Evolutionary conservation across 2,329 filamentous ascomycete species (phyloP).

Genomic region (Lachnellula arida): DNA sequence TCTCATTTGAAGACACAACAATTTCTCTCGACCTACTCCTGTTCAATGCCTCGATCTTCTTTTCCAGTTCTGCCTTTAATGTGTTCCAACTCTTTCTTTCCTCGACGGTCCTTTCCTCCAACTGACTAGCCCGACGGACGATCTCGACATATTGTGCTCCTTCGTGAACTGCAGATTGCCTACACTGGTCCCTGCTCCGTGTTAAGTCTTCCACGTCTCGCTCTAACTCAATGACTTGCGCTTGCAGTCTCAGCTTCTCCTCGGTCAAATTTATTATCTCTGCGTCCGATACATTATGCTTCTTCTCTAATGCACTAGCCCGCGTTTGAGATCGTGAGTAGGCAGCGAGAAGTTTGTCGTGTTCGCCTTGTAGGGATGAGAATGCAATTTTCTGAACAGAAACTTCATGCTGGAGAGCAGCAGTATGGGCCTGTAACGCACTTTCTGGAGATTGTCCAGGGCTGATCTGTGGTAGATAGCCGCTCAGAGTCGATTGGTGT

Average conservation of each 20-base stretch:
- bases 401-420: constrained; percentile 47
- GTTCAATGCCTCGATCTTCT: constrained; percentile 23
- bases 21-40: constrained; percentile 1
- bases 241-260: constrained; percentile 44
- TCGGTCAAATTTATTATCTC: constrained; percentile 48
- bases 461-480: constrained; percentile 24
- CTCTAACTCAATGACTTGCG: constrained; percentile 44
- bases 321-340: constrained; percentile 46
- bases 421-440: constrained; percentile 28
- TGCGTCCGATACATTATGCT: constrained; percentile 44
- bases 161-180: constrained; percentile 31
- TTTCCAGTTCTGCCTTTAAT: constrained; percentile 27
- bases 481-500: constrained; percentile 13
- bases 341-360: constrained; percentile 47
- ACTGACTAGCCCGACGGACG: constrained; percentile 29
- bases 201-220: constrained; percentile 44
- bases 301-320: constrained; percentile 46
- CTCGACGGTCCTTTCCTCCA: constrained; percentile 28
- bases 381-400: constrained; percentile 48
- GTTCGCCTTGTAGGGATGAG: constrained; percentile 49
- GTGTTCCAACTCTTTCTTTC: constrained; percentile 28
- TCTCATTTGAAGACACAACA: background rate
- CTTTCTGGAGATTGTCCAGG: constrained; percentile 20
- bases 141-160: constrained; percentile 32
- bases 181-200: constrained; percentile 42